Evolutionary conservation across 2,329 filamentous ascomycete species (phyloP), one percentile per base, ranked within the genome.

Genomic region (Ceratocystis destructans): DNA sequence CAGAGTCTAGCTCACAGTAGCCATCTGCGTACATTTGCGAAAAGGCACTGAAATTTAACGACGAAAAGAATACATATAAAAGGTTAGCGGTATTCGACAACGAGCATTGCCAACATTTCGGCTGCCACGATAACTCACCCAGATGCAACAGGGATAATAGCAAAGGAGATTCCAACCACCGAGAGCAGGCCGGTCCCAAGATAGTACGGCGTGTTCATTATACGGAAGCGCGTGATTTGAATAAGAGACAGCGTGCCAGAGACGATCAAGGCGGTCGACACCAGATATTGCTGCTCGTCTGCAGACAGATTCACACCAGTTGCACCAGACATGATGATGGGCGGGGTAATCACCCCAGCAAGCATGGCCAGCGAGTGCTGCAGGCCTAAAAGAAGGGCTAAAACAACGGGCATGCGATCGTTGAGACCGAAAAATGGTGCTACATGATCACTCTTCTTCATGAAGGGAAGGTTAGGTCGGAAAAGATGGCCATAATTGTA

Each of bases 401-500:
- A 77, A 6, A 92, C 72, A 7, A 93, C 82, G 3, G 89, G 89
- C 81, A 94, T 89, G 66, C 77, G 78, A 74, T 92, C 88, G 71
- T 93, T 82, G 48, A 93, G 83, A n/a, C 89, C 89, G 72, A 93
- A 94, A 75, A 95, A 94, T 0, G 89, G 89, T 41, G 87, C 84
- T n/a, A 80, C 78, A 69, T 77, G 75, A 44, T 74, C 74, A 4
- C 77, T 71, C 73, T 82, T 84, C 72, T 82, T 85, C 80, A 94
- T 85, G 75, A 96, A 96, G 0, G 92, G 92, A 25, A 96, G 76
- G 70, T 89, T 91, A 1, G 84, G 89, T 25, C 79, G 84, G 79
- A 96, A 96, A 50, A 96, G 85, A 72, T 91, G 94, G 45, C 75
- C 88, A 81, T 96, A 96, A 80, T 96, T 88, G 75, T 96, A 96